A percentile compares a stretch with the other conserved stretches of the same genome.
Evolutionary conservation across 2,329 filamentous ascomycete genomes (phyloP).

Genomic region (Thielaviopsis punctulata): DNA sequence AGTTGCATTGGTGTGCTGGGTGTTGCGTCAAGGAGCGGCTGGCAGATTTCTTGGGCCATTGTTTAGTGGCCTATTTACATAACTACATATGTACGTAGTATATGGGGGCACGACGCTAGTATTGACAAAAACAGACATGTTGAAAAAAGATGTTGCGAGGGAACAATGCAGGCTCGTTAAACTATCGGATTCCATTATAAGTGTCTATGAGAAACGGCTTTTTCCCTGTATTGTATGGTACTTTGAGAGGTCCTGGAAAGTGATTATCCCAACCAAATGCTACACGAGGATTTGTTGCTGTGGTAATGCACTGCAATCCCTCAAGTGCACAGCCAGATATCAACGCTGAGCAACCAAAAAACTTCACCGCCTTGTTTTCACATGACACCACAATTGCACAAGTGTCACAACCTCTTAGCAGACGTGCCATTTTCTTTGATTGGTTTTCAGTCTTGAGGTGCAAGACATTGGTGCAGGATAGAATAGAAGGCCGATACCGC

Average conservation of each 20-base stretch:
- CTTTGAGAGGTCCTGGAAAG: too few species aligned
- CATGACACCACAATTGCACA: neutral
- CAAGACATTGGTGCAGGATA: neutral
- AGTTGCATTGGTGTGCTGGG: neutral
- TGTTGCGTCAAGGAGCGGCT: neutral
- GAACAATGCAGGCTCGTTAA: too few species aligned
- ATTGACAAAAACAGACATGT: too few species aligned
- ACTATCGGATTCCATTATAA: too few species aligned
- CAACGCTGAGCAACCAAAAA: neutral
- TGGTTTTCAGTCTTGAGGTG: neutral
- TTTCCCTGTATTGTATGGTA: too few species aligned
- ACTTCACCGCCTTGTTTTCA: neutral
- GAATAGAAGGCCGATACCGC: neutral
- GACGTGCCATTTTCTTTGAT: neutral
- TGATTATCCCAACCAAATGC: too few species aligned
- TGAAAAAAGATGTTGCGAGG: too few species aligned
- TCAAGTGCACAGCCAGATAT: neutral
- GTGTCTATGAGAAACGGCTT: neutral
- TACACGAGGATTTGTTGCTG: too few species aligned
- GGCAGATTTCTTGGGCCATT: neutral
- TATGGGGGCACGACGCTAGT: too few species aligned
- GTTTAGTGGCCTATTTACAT: neutral
- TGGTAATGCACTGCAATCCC: too few species aligned
- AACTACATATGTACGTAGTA: too few species aligned
- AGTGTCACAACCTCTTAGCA: neutral